phyloP scores from a whole-genome alignment of 2,329 filamentous ascomycete species.

The Pyricularia sp. region DNA sequence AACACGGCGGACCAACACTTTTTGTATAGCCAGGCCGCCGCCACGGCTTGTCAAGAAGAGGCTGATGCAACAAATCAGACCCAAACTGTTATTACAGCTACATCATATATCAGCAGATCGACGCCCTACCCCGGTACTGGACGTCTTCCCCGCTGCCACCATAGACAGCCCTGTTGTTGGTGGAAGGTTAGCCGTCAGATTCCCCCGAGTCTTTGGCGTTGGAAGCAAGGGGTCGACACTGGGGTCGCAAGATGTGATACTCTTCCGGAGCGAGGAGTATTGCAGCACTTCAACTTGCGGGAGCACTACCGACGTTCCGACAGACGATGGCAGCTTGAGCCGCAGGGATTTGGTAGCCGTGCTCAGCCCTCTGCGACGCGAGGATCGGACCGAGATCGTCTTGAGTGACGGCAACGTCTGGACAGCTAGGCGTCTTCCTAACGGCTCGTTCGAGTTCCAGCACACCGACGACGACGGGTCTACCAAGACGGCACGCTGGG shows the following conservation, averaged over 20 bases:
- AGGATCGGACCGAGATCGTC: conserved; percentile 50
- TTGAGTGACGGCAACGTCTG: conserved; percentile 50
- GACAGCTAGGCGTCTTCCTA: conserved; percentile 36
- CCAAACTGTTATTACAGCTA: conserved; percentile 57
- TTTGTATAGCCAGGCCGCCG: conserved; percentile 55
- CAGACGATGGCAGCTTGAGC: conserved; percentile 26
- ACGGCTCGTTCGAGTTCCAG: conserved; percentile 54
- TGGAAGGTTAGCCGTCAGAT: conserved; percentile 39
- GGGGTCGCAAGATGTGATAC: conserved; percentile 54
- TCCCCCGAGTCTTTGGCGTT: conserved; percentile 49
- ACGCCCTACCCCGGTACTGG: conserved; percentile 54
- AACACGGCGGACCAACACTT: conserved; percentile 46
- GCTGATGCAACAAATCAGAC: conserved; percentile 52
- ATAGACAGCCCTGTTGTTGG: conserved; percentile 31
- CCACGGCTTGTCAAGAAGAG: conserved; percentile 48
- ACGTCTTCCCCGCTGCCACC: conserved; percentile 58
- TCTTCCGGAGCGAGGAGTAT: conserved; percentile 61
- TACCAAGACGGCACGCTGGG: conserved; percentile 55
- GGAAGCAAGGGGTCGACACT: conserved; percentile 48
- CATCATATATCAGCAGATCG: conserved; percentile 49
- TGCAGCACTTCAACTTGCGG: conserved; percentile 17
- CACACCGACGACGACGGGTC: conserved; percentile 44
- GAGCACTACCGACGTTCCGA: conserved; percentile 11
- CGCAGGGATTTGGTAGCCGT: conserved; percentile 48
- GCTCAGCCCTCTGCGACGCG: conserved; percentile 46